Conservation (phyloP, 257 asterid genomes). For the Parsonsia alboflavescens region DNA sequence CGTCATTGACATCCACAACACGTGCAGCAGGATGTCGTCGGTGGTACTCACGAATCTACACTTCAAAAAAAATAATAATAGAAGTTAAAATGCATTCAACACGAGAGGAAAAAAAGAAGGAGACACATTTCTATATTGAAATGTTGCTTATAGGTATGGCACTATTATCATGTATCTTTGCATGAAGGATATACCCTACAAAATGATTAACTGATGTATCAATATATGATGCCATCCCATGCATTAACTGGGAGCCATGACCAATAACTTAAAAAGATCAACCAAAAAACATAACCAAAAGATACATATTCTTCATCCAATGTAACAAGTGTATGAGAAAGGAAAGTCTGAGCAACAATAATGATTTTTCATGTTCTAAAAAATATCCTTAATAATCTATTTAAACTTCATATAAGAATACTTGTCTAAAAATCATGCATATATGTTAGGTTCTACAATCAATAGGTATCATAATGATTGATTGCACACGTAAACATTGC, state of each 20-base stretch:
- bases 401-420: not conserved
- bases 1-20: slow-evolving; percentile 70
- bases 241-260: not conserved
- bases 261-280: not conserved
- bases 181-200: too few species aligned
- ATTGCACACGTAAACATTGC: not conserved
- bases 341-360: not conserved
- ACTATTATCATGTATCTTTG: not conserved
- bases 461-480: not conserved
- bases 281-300: not conserved
- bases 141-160: not conserved
- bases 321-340: not conserved
- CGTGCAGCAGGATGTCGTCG: slow-evolving; percentile 88
- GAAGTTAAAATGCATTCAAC: not conserved
- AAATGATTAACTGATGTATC: not conserved
- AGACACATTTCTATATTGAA: not conserved
- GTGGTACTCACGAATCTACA: slow-evolving; percentile 91
- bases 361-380: not conserved
- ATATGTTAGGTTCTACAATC: not conserved
- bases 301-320: not conserved
- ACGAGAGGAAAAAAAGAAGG: not conserved
- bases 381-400: too few species aligned
- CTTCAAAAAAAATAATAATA: not conserved
- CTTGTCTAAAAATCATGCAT: not conserved
- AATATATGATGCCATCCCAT: not conserved